Evolutionary conservation across 768 basidiomycete species (phyloP).

Genomic region (Rhizopogon vinicolor): DNA sequence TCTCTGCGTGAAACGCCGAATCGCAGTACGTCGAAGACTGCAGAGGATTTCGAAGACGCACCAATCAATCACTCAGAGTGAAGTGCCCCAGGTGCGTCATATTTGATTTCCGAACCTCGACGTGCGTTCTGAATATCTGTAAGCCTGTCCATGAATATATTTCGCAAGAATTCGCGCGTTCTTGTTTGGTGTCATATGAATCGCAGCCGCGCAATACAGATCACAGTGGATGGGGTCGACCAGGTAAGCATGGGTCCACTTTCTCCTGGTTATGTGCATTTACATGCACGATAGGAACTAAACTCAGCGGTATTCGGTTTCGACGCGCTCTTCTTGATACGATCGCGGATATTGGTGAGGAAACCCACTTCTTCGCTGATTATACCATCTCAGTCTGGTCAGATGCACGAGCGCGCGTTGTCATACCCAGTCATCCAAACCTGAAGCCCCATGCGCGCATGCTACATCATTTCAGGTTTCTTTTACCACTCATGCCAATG

Average conservation of each 20-base stretch:
- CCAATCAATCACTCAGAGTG: constrained; percentile 43
- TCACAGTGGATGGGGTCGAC: constrained; percentile 75
- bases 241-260: constrained; percentile 37
- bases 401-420: constrained; percentile 67
- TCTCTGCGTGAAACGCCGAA: constrained; percentile 63
- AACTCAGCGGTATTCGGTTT: constrained; percentile 57
- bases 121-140: not conserved
- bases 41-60: constrained; percentile 65
- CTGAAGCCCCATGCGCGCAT: constrained; percentile 72
- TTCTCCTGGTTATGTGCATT: not conserved
- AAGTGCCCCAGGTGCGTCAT: constrained; percentile 52
- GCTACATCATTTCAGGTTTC: constrained; percentile 77
- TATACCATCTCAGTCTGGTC: not conserved
- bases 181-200: constrained; percentile 67
- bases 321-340: constrained; percentile 68
- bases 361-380: not conserved
- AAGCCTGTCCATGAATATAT: constrained; percentile 67
- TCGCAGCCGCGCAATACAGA: constrained; percentile 61
- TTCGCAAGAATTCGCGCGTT: constrained; percentile 70
- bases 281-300: constrained; percentile 42
- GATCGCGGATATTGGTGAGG: constrained; percentile 63
- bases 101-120: not conserved
- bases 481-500: constrained; percentile 53
- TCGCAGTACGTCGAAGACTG: constrained; percentile 60
- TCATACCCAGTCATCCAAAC: constrained; percentile 69